These are phyloP conservation scores for Stagonosporopsis vannaccii DNA, from an alignment of 2,329 filamentous ascomycete genomes.

Conservation along the genomic window DNA sequence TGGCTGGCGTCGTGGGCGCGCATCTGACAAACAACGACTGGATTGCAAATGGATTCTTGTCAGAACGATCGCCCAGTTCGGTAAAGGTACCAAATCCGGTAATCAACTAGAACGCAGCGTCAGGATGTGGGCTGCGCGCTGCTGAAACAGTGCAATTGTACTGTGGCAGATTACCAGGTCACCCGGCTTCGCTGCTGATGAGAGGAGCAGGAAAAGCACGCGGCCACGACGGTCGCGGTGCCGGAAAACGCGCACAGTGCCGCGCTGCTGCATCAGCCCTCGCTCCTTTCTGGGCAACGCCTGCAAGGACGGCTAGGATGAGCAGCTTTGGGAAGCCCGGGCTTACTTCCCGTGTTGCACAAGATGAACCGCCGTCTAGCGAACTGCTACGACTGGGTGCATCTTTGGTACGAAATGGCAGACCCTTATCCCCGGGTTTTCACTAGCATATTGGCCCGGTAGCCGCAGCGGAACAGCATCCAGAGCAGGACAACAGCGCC, in stretches of 20 bases:
- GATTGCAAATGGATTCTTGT: slow-evolving; percentile 36
- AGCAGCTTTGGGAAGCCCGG: slow-evolving; percentile 9
- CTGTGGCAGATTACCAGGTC: slow-evolving; percentile 8
- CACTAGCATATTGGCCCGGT: slow-evolving; percentile 7
- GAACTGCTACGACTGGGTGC: slow-evolving; percentile 13
- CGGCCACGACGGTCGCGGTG: not conserved
- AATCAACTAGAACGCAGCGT: slow-evolving; percentile 19
- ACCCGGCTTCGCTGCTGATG: slow-evolving; percentile 7
- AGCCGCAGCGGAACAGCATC: slow-evolving; percentile 16
- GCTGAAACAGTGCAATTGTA: slow-evolving; percentile 12
- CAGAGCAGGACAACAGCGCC: not conserved
- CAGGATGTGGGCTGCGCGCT: slow-evolving; percentile 6
- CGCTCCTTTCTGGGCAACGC: not conserved
- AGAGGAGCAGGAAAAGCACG: not conserved
- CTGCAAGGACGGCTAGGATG: slow-evolving; percentile 19
- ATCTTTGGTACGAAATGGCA: slow-evolving; percentile 9
- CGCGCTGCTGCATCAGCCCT: slow-evolving; percentile 3
- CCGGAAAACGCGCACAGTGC: slow-evolving; percentile 3
- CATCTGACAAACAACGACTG: slow-evolving; percentile 9
- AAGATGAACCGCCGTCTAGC: slow-evolving; percentile 17
- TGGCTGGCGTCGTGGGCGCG: slow-evolving; percentile 6
- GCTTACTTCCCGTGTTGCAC: slow-evolving; percentile 11
- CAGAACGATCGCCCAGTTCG: slow-evolving; percentile 19
- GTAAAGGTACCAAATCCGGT: slow-evolving; percentile 8
- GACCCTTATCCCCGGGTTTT: slow-evolving; percentile 15